Evolutionary conservation across 148 eudicot genomes (phyloP), one percentile per base, ranked within the genome.

Genomic region (Cornus florida): DNA sequence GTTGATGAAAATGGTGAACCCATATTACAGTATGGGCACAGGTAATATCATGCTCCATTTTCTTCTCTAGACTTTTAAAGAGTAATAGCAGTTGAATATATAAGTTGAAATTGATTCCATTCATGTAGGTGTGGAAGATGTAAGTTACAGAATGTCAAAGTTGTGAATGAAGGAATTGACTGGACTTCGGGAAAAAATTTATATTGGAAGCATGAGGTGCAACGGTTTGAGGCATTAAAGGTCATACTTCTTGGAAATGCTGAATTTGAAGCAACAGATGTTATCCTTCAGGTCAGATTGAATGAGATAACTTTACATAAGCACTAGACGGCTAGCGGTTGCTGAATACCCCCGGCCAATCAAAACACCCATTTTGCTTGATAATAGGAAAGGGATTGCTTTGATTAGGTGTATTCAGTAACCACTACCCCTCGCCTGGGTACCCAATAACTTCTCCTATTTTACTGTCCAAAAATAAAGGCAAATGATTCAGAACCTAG

Each of bases 261-360:
- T 78, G 99, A 96, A 89, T 96, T 96, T 88, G 99, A 96, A 77
- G 99, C 97, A n/a, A 85, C 64, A 50, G 91, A 96, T 90, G 97
- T 92, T 65, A 84, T 84, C 20, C 64, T 96, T 71, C 86, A 96
- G 99, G 99, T 96, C 38, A 87, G 91, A 24, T 79, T 66, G 17
- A 41, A 17, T n/a, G 48, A 74, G 38, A 8, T 3, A 2, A 32
- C 23, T 35, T 4, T 24, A 56, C 38, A 71, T 53, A 19, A 60
- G 9, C 8, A 3, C 13, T 46, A 24, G 43, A 28, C 69, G 72
- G 28, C 28, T 28, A 28, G 28, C 28, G 28, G 28, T 28, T 28
- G 28, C 28, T 28, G 28, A 28, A 28, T 28, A 28, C 28, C 28
- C 28, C 28, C 28, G 28, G 28, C 28, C 28, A 28, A 28, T 28